Evolutionary conservation across 2,329 filamentous ascomycete genomes (phyloP), one percentile per base, ranked within the genome.

Genomic region (Rhytidhysteron rufulum): DNA sequence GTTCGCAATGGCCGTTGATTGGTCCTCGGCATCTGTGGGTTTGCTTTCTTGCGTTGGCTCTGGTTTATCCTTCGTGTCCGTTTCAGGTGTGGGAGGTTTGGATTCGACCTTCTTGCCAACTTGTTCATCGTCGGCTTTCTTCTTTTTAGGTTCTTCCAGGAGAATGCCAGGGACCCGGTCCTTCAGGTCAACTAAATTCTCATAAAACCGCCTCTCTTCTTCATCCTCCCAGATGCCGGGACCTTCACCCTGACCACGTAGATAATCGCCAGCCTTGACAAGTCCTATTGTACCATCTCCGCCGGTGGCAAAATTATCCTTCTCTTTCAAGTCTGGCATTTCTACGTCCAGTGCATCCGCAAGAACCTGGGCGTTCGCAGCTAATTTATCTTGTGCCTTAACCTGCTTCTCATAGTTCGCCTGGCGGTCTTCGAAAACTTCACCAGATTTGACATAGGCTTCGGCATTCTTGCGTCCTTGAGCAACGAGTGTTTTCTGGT

Each of bases 221-320:
- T 98, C 93, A 54, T 98, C 93, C 69, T 96, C 90, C 93, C 93
- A 98, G 47, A 98, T 97, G 0, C 93, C 93, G 18, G 90, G 80
- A 16, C 89, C 90, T 43, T 97, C 91, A 17, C 84, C 85, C 62
- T 94, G 87, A 10, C 89, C 90, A 27, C 88, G 85, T 29, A 97
- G 74, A 57, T 96, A 97, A 53, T 97, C 91, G 1, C 88, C 88
- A 9, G 90, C 86, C 68, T 96, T 97, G 53, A 97, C 86, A 29
- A 97, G 78, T 24, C 93, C 93, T 54, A 98, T 96, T 1, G 85
- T 84, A 39, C 87, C 83, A 56, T 86, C 85, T 0, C 80, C 76
- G 18, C 77, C 69, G 22, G 77, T 73, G 31, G 84, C 77, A 17
- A 79, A 69, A 41, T 86, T 80, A 35, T 93, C 88, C 31, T 88